Evolutionary conservation across 2,329 filamentous ascomycete species (phyloP).

Genomic region (Diaporthe eres): DNA sequence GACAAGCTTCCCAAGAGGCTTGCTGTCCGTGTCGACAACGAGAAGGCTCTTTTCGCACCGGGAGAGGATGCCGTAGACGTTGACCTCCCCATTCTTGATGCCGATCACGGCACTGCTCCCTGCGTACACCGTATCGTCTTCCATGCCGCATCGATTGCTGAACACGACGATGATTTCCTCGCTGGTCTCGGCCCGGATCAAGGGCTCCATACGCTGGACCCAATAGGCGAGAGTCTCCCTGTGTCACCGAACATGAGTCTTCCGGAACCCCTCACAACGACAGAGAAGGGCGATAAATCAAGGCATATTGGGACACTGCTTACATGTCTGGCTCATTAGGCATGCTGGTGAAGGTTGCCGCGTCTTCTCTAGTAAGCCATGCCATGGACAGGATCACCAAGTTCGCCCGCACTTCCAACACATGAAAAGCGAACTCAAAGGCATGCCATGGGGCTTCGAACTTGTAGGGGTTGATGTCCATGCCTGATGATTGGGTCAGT

Average conservation of each 20-base stretch:
- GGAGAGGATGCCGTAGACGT: slow-evolving; percentile 78
- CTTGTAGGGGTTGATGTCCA: slow-evolving; percentile 73
- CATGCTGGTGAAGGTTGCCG: slow-evolving; percentile 58
- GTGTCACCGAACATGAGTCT: background rate
- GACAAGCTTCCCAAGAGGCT: slow-evolving; percentile 62
- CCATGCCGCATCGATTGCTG: slow-evolving; percentile 78
- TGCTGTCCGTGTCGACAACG: slow-evolving; percentile 72
- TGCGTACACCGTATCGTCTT: slow-evolving; percentile 77
- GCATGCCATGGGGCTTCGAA: slow-evolving; percentile 64
- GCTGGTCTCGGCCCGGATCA: slow-evolving; percentile 64
- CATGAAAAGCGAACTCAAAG: slow-evolving; percentile 69
- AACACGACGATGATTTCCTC: slow-evolving; percentile 78
- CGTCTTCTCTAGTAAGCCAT: slow-evolving; percentile 76
- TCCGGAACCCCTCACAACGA: too few species aligned
- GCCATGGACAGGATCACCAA: slow-evolving; percentile 83
- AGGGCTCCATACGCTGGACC: slow-evolving; percentile 78
- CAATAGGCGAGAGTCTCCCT: slow-evolving; percentile 80
- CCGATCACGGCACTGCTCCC: slow-evolving; percentile 81
- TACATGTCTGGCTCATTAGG: slow-evolving; percentile 74
- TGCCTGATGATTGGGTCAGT: slow-evolving; percentile 52
- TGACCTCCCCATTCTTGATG: slow-evolving; percentile 75
- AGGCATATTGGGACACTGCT: background rate
- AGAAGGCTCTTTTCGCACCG: slow-evolving; percentile 79
- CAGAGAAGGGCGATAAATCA: background rate
- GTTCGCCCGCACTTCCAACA: slow-evolving; percentile 68